These are phyloP conservation scores for Acidiella bohemica DNA, from an alignment of 495 filamentous ascomycete genomes.

Conservation along the genomic window DNA sequence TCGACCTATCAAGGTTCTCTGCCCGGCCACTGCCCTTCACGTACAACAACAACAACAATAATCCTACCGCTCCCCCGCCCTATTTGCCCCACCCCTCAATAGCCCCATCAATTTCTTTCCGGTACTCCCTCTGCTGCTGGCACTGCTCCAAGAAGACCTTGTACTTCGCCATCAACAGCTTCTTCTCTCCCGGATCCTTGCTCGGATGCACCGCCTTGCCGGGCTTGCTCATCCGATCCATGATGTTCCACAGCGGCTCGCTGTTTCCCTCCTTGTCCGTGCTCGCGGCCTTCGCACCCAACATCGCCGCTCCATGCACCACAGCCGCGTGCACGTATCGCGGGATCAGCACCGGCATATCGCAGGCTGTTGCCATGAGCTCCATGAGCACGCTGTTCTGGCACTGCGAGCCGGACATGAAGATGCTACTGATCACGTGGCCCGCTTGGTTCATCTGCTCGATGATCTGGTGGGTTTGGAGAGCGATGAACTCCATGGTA, in stretches of 20 bases:
- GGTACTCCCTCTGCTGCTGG: slow-evolving; percentile 26
- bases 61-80: too few species aligned
- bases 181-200: slow-evolving; percentile 56
- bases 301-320: slow-evolving; percentile 90
- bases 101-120: slow-evolving; percentile 32
- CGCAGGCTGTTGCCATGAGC: slow-evolving; percentile 78
- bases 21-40: too few species aligned
- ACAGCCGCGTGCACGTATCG: slow-evolving; percentile 91
- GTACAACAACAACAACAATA: too few species aligned
- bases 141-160: slow-evolving; percentile 41
- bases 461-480: slow-evolving; percentile 91
- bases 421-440: slow-evolving; percentile 77
- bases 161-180: slow-evolving; percentile 73
- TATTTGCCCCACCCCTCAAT: slow-evolving; percentile 36
- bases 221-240: slow-evolving; percentile 92
- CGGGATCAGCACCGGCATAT: slow-evolving; percentile 83
- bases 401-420: slow-evolving; percentile 96
- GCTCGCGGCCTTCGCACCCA: slow-evolving; percentile 84
- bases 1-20: too few species aligned
- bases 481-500: slow-evolving; percentile 91
- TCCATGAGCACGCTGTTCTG: slow-evolving; percentile 85
- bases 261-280: slow-evolving; percentile 51
- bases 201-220: slow-evolving; percentile 69
- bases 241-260: slow-evolving; percentile 85
- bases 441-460: slow-evolving; percentile 80